Evolutionary conservation across 1,284 basidiomycete genomes (phyloP), one percentile per base, ranked within the genome.

Genomic region (Apiotrichum laibachii): DNA sequence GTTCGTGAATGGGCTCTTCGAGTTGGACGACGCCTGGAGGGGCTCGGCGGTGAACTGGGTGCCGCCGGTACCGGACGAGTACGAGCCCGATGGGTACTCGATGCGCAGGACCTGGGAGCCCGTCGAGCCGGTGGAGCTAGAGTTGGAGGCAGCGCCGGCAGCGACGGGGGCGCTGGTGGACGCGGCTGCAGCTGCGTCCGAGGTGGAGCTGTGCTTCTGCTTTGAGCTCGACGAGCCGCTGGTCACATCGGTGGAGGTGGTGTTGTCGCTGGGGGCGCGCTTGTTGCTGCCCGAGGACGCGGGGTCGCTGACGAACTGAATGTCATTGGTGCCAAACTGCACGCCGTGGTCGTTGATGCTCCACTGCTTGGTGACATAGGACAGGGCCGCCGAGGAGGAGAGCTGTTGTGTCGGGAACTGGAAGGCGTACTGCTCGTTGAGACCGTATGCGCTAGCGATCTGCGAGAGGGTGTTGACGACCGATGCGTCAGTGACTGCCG

Each of bases 1-100:
- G 46, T 65, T 68, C 18, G 49, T 40, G 34, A 57, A 47, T 4
- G 57, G 49, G 13, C 58, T 56, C 9, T 44, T 22, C 22, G 64
- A 63, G n/a, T 52, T 37, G 18, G 40, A 33, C 21, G 45, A 44
- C 19, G 63, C 60, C 35, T 68, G 65, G 37, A 72, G 48, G 1
- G 71, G 69, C 57, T 72, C 58, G 5, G 75, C 67, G 56, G 75
- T 75, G 65, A 78, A 80, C 63, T 79, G 77, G 0, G 77, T 72
- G 1, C 78, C 78, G 34, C 78, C 77, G 1, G 75, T 77, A 7
- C 50, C 49, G n/a, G 71, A 67, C 10, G 70, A 72, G 61, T 76
- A 80, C 37, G 69, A 73, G 10, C 77, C 78, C 33, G 66, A 53
- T 1, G 75, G 75, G 59, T 80, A 80, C 43, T 68, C 64, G 46